These are phyloP conservation scores for Phialemonium atrogriseum DNA, from an alignment of 2,329 filamentous ascomycete species.

Conservation along the genomic window DNA sequence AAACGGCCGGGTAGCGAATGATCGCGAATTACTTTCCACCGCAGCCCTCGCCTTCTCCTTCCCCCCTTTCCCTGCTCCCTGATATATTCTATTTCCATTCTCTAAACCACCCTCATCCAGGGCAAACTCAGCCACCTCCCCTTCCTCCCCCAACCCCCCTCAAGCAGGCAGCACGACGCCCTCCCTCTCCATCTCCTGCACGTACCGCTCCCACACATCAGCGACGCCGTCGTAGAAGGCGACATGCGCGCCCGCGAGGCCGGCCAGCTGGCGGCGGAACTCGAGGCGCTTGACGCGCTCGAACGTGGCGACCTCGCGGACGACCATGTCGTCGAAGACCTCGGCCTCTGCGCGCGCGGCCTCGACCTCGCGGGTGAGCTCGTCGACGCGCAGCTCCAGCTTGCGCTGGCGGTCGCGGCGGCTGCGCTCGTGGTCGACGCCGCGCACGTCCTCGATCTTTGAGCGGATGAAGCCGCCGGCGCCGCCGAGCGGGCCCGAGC, in stretches of 20 bases:
- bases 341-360: slow-evolving; percentile 78
- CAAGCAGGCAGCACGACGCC: too few species aligned
- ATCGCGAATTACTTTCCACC: too few species aligned
- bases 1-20: too few species aligned
- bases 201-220: slow-evolving; percentile 80
- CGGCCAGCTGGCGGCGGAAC: slow-evolving; percentile 80
- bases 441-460: slow-evolving; percentile 94
- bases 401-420: slow-evolving; percentile 81
- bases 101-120: too few species aligned
- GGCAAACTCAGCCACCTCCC: too few species aligned
- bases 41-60: too few species aligned
- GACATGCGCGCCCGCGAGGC: slow-evolving; percentile 76
- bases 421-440: slow-evolving; percentile 90
- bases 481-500: slow-evolving; percentile 47
- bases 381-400: slow-evolving; percentile 85
- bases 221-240: slow-evolving; percentile 76
- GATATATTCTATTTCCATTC: too few species aligned
- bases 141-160: too few species aligned
- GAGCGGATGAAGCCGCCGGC: slow-evolving; percentile 81
- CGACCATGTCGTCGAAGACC: slow-evolving; percentile 92
- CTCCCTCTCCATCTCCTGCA: slow-evolving; percentile 78
- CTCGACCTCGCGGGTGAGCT: slow-evolving; percentile 84
- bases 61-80: too few species aligned
- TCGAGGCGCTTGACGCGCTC: slow-evolving; percentile 93
- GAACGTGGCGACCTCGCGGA: slow-evolving; percentile 87